Base-by-base conservation (phyloP, 352 stramenopile genomes). In the Pythium folliculosum region DNA sequence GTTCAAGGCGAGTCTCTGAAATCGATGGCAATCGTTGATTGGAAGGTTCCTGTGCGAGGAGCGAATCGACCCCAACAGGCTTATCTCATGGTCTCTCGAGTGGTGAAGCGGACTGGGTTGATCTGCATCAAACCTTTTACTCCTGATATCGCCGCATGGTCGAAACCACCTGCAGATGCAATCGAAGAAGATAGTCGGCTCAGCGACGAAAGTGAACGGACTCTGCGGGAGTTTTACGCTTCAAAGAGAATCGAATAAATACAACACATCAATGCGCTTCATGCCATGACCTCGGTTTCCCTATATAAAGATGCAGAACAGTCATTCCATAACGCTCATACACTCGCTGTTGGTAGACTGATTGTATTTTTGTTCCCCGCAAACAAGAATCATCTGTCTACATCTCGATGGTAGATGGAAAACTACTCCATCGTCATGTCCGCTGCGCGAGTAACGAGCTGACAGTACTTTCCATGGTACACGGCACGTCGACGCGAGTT, bases 31-130 rank as follows among this genome's bases (percentile, higher is more conserved):
- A 16, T 48, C 7, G 43, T 48, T 13, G 60, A 76, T 43, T 76
- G 69, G 69, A 76, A 67, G 27, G 19, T 47, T 23, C n/a, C n/a
- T 12, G 13, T 32, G 10, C 50, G 49, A 27, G 40, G 54, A 21
- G 64, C 38, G 0, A 76, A 76, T 35, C 40, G 25, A 19, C 69
- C 58, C 3, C 63, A 75, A 25, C 63, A 75, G 47, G 56, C 59
- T 3, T 75, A 71, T 49, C 38, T 74, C 17, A 62, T 74, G 38
- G 68, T 74, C 1, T 74, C 67, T 10, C 55, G 67, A 0, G 67
- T 74, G 0, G 51, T 65, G 10, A 67, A 50, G 1, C 27, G 62
- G 2, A 35, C n/a, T 43, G 62, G n/a, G 0, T 48, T 74, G 7
- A 22, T 67, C 17, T 56, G 56, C 14, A 19, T 74, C 6, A 55